Evolutionary conservation across 208 protist genomes (phyloP), one percentile per base, ranked within the genome.

Genomic region (Acanthamoeba culbertsoni): DNA sequence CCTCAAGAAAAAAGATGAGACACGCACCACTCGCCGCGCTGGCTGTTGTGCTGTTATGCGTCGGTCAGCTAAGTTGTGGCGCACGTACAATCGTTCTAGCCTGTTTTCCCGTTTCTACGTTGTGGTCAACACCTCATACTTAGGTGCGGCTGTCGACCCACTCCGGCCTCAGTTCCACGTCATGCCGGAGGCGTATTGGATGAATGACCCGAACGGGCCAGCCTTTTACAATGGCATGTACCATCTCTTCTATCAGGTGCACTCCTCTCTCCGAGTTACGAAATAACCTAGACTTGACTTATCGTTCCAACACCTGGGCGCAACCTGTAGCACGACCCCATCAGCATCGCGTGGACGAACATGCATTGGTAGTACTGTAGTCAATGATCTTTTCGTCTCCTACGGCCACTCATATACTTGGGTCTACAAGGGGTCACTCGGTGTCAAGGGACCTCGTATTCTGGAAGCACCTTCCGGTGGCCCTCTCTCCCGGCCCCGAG

Each of bases 191-290:
- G 18, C 33, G n/a, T 63, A 42, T 48, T 88, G 77, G 77, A 88
- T 88, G 77, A 88, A 88, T 48, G 77, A 88, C 77, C 77, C 77
- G 33, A 88, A 88, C 46, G 77, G 77, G 0, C 77, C 77, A 8
- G 40, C 35, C 10, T 79, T 79, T 40, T 79, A 51, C 68, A 79
- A 79, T 5, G 68, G 68, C 37, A 6, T 79, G 18, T 46, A 79
- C 68, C 68, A 79, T 40, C 68, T 79, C 20, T 79, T 79, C 68
- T 79, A 79, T 40, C 68, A 68, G 59, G 59, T 68, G 8, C 59
- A 33, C 26, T n/a, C 59, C 12, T n/a, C 31, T 28, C n/a, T n/a
- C n/a, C n/a, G n/a, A n/a, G n/a, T n/a, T n/a, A n/a, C n/a, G n/a
- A n/a, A n/a, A n/a, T n/a, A n/a, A n/a, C n/a, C n/a, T n/a, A n/a